Base-by-base conservation (phyloP, 768 basidiomycete genomes). In the Phaeotremella fagi region DNA sequence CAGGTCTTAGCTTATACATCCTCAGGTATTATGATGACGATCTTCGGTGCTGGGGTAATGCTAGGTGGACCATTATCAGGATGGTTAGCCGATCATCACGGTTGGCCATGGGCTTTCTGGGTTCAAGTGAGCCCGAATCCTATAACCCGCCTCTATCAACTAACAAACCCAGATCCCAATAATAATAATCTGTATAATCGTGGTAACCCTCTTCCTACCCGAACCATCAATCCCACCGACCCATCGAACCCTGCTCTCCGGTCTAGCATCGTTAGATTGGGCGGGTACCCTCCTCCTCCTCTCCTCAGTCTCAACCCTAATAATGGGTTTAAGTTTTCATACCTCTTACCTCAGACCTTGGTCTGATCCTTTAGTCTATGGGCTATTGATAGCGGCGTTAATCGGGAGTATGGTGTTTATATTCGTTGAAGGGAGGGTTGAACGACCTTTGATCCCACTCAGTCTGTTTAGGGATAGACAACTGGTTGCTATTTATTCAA, bases 11-110 rank as follows among this genome's bases (percentile, higher is more conserved):
- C 15, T n/a, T n/a, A n/a, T n/a, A n/a, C n/a, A n/a, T n/a, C n/a
- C n/a, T 23, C 31, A 72, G 71, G 71, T 5, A 50, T 71, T 25
- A 72, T 74, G 69, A 74, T 74, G 73, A 59, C 64, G 22, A 50
- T 71, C 29, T 72, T 74, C 45, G 73, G 71, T 2, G 50, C 62
- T 2, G 73, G 73, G n/a, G 61, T 66, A 2, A 68, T 64, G 59
- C 14, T 71, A 7, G 73, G 73, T 15, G 73, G 73, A 45, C 73
- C 73, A 0, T 33, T 68, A 3, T 52, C 70, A 14, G 73, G 73
- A 2, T 65, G 61, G 62, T 43, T 74, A 38, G 60, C 69, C 18
- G 73, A 74, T 56, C 49, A 51, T n/a, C 62, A 61, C 20, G 70
- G 70, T 14, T 74, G 73, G 73, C 64, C 55, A 11, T 60, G 46